A percentile compares a stretch with the other conserved stretches of the same genome.
These are phyloP conservation scores for Xylariaceae sp. DNA, from an alignment of 2,329 filamentous ascomycete species.

Conservation along the genomic window DNA sequence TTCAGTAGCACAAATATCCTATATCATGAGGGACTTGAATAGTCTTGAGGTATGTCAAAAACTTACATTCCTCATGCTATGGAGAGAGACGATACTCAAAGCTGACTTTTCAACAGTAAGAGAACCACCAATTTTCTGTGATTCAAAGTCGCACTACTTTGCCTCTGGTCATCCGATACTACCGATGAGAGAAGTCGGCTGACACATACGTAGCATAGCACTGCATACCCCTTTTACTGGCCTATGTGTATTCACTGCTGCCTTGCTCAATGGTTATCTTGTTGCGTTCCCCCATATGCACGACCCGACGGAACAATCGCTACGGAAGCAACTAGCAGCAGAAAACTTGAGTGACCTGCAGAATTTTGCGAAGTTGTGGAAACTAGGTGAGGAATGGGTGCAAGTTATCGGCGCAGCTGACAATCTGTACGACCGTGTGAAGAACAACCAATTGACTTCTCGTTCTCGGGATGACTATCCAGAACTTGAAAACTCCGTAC, in stretches of 20 bases:
- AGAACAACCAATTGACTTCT: conserved; percentile 6
- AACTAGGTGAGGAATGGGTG: conserved; percentile 15
- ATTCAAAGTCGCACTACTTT: too few species aligned
- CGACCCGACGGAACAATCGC: conserved; percentile 2
- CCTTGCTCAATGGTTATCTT: conserved; percentile 13
- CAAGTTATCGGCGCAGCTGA: conserved; percentile 10
- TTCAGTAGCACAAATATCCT: conserved; percentile 13
- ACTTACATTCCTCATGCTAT: background rate
- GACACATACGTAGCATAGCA: conserved; percentile 1
- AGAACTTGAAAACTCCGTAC: conserved; percentile 12
- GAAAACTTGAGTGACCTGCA: conserved; percentile 16
- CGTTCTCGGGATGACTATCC: conserved; percentile 11
- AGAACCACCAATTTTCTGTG: too few species aligned
- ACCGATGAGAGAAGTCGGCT: background rate
- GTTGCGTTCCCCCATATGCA: conserved; percentile 15
- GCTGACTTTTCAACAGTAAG: too few species aligned
- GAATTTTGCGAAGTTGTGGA: conserved; percentile 12
- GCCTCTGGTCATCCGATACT: too few species aligned
- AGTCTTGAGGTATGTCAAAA: conserved; percentile 2
- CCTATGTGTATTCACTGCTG: conserved; percentile 17
- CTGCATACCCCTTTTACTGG: conserved; percentile 16
- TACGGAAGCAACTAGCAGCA: conserved; percentile 9
- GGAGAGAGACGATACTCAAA: too few species aligned
- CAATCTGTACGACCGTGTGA: conserved; percentile 13
- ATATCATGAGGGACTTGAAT: conserved; percentile 17